A percentile compares a stretch with the other conserved stretches of the same genome.
phyloP scores from a whole-genome alignment of 768 basidiomycete species.

The Mycena chlorophos region DNA sequence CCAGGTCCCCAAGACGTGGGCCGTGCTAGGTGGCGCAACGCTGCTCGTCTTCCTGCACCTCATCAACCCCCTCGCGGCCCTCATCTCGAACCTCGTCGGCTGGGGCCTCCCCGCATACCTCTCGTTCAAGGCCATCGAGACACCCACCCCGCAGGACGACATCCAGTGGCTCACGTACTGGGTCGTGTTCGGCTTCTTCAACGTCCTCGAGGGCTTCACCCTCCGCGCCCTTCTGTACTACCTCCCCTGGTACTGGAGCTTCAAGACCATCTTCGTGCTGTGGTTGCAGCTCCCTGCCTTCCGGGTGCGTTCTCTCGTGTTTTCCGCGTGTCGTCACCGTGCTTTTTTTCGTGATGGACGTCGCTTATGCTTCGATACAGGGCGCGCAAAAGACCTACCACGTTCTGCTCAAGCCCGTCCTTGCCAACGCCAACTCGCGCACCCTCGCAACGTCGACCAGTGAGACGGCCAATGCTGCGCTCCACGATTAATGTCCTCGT shows the following conservation, averaged over 20 bases:
- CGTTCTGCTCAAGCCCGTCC: slow-evolving; percentile 75
- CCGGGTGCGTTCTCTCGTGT: slow-evolving; percentile 61
- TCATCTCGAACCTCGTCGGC: slow-evolving; percentile 92
- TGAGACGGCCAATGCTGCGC: slow-evolving; percentile 56
- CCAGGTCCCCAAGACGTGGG: slow-evolving; percentile 89
- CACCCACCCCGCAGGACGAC: slow-evolving; percentile 79
- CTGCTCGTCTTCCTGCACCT: slow-evolving; percentile 75
- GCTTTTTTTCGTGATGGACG: slow-evolving; percentile 15
- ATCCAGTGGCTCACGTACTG: slow-evolving; percentile 98
- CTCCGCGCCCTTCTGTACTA: slow-evolving; percentile 86
- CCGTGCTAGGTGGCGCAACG: slow-evolving; percentile 69
- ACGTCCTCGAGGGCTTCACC: slow-evolving; percentile 86
- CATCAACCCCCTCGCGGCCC: slow-evolving; percentile 88
- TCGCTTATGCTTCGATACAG: slow-evolving; percentile 37
- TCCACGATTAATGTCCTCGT: slow-evolving; percentile 37
- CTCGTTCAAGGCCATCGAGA: slow-evolving; percentile 92
- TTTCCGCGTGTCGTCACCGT: slow-evolving; percentile 15
- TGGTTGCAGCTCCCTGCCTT: slow-evolving; percentile 89
- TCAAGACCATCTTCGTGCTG: slow-evolving; percentile 89
- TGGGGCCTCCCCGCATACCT: slow-evolving; percentile 94
- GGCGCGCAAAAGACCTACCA: slow-evolving; percentile 86
- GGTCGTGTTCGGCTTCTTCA: slow-evolving; percentile 93
- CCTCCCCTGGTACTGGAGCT: slow-evolving; percentile 89
- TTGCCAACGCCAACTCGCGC: slow-evolving; percentile 59
- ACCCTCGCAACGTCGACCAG: slow-evolving; percentile 49